Evolutionary conservation across 352 stramenopile genomes (phyloP), one percentile per base, ranked within the genome.

Genomic region (Phytophthora pini): DNA sequence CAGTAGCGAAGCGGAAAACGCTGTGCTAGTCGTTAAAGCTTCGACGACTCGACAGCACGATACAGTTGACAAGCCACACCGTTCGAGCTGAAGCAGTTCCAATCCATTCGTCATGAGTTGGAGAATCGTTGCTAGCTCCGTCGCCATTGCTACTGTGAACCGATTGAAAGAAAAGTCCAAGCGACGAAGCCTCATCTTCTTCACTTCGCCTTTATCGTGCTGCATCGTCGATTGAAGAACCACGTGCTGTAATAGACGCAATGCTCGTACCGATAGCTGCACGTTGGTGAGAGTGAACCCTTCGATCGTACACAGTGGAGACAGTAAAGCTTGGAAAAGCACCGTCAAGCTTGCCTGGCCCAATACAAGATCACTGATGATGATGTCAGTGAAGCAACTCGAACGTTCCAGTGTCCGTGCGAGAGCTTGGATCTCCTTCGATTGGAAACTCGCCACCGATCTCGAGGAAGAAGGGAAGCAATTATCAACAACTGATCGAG

Each of bases 161-260:
- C 48, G 26, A 41, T 94, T 92, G 61, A 88, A 89, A 31, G 86
- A 94, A 15, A 92, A 61, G 29, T 94, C 77, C 5, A 92, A 50
- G 1, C 68, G 69, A 3, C 73, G 67, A 11, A 94, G 67, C 12
- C 62, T 62, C 7, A 79, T n/a, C 5, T 55, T 61, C n/a, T 56
- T 53, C 38, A 62, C 22, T 1, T 65, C 27, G 7, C 29, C 12
- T 11, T 45, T 4, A 26, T 26, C 49, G 17, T 59, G 60, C 20
- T 82, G 77, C 47, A 90, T 84, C 12, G 72, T 81, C 1, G 79
- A 86, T 49, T 88, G 76, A 4, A 88, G 65, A 8, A 87, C 75
- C 0, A 87, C 70, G 36, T 88, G 61, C 41, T 90, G 78, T 6
- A 93, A 61, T 11, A 76, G 76, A 3, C 68, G 65, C 4, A 93